Evolutionary conservation across 1,284 basidiomycete species (phyloP).

Genomic region (Apiotrichum brassicae): DNA sequence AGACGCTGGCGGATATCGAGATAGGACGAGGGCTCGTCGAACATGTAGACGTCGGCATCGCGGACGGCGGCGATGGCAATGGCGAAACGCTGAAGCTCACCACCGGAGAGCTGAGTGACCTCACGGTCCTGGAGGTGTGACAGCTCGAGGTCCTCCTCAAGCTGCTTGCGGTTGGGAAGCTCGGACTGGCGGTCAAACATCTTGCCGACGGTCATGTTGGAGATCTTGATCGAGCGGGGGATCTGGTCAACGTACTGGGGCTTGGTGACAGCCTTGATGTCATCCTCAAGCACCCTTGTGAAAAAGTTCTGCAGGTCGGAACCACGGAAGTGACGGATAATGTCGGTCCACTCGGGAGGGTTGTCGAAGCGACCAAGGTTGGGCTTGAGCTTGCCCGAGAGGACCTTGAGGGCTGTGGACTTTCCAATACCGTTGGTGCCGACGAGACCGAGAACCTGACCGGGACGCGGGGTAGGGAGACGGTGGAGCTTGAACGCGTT

Average conservation of each 20-base stretch:
- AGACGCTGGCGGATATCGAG: slow-evolving; percentile 91
- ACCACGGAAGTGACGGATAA: slow-evolving; percentile 92
- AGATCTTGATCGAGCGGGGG: slow-evolving; percentile 82
- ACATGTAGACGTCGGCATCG: slow-evolving; percentile 67
- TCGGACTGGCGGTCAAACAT: slow-evolving; percentile 65
- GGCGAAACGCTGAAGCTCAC: slow-evolving; percentile 93
- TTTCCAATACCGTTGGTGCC: slow-evolving; percentile 99
- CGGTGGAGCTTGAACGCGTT: slow-evolving; percentile 98
- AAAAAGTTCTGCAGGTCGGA: slow-evolving; percentile 98
- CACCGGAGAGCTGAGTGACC: slow-evolving; percentile 78
- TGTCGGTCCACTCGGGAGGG: slow-evolving; percentile 96
- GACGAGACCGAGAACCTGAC: slow-evolving; percentile 90
- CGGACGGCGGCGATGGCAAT: slow-evolving; percentile 58
- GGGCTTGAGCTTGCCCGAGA: slow-evolving; percentile 92
- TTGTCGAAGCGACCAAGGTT: slow-evolving; percentile 52
- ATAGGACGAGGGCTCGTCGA: slow-evolving; percentile 89
- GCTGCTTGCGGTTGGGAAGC: slow-evolving; percentile 64
- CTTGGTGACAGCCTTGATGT: slow-evolving; percentile 94
- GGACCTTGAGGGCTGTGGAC: slow-evolving; percentile 88
- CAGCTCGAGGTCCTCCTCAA: slow-evolving; percentile 78
- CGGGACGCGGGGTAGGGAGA: slow-evolving; percentile 86
- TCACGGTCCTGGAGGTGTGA: slow-evolving; percentile 77
- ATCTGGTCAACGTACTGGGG: slow-evolving; percentile 99
- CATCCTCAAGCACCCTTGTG: slow-evolving; percentile 96
- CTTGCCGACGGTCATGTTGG: slow-evolving; percentile 69